Evolutionary conservation across 2,329 filamentous ascomycete genomes (phyloP).

Genomic region (Cytospora piceae): DNA sequence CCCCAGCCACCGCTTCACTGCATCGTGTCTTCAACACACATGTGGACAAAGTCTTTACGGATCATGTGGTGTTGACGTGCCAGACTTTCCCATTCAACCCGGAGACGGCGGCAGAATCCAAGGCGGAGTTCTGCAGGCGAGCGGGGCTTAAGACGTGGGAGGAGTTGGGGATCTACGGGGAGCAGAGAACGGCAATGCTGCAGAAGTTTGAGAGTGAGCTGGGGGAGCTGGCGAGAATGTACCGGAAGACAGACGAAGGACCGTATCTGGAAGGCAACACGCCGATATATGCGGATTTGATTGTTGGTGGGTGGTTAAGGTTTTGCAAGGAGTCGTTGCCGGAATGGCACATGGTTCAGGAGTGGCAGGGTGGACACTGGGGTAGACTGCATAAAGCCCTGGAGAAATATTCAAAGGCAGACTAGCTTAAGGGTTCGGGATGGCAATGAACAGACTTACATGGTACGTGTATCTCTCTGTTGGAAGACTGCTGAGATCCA

Average conservation of each 20-base stretch:
- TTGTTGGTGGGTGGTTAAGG: conserved; percentile 60
- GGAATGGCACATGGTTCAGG: conserved; percentile 48
- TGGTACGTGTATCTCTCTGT: no score
- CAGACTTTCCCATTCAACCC: conserved; percentile 56
- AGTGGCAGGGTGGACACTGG: conserved; percentile 57
- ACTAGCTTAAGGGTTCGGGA: background rate
- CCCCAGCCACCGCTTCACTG: background rate
- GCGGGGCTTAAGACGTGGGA: conserved; percentile 50
- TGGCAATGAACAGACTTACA: no score
- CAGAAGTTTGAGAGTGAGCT: conserved; percentile 47
- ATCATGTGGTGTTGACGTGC: conserved; percentile 46
- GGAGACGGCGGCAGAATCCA: conserved; percentile 46
- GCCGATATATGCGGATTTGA: conserved; percentile 58
- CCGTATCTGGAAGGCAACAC: conserved; percentile 52
- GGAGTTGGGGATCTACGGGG: conserved; percentile 44
- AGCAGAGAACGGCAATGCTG: conserved; percentile 45
- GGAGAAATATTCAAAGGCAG: conserved; percentile 37
- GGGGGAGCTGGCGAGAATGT: conserved; percentile 48
- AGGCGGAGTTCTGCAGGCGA: conserved; percentile 53
- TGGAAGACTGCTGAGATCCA: no score
- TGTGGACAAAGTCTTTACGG: conserved; percentile 58
- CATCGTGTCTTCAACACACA: conserved; percentile 52
- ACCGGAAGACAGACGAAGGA: conserved; percentile 42
- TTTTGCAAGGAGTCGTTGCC: conserved; percentile 49
- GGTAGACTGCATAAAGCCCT: conserved; percentile 53